phyloP scores from a whole-genome alignment of 2,329 filamentous ascomycete genomes.

The Calonectria ilicicola region DNA sequence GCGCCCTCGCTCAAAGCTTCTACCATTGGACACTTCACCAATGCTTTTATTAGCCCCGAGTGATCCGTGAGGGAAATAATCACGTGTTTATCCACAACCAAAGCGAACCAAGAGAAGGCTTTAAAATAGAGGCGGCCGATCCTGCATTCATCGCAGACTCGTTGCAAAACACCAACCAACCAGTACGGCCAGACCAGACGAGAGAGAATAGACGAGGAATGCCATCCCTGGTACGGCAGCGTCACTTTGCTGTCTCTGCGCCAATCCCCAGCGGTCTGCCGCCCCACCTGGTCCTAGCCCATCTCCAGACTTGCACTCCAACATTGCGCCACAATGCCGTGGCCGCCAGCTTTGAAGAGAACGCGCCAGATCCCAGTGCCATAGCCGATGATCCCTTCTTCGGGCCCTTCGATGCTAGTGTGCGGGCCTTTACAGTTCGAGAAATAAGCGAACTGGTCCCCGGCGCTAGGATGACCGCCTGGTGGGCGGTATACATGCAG shows the following conservation, averaged over 20 bases:
- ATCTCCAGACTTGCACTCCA: constrained; percentile 52
- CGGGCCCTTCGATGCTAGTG: constrained; percentile 45
- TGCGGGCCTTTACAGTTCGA: constrained; percentile 43
- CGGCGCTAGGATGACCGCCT: neutral
- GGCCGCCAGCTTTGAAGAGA: constrained; percentile 47
- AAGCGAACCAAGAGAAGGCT: neutral
- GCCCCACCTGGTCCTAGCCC: constrained; percentile 49
- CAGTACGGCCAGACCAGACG: neutral
- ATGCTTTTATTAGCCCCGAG: neutral
- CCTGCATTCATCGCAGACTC: neutral
- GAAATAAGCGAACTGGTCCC: constrained; percentile 2
- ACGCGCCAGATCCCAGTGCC: constrained; percentile 43
- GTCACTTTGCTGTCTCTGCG: constrained; percentile 42
- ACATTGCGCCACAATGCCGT: constrained; percentile 54
- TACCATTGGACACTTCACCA: neutral
- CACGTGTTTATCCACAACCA: neutral
- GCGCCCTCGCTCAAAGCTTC: neutral
- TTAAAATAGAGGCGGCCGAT: constrained; percentile 11
- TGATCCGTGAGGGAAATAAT: neutral
- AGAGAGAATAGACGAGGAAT: neutral
- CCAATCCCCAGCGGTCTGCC: constrained; percentile 52
- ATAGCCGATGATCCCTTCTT: constrained; percentile 55
- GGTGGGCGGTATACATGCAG: neutral
- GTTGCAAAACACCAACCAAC: neutral
- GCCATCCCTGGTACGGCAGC: constrained; percentile 5